Percentiles rank a stretch among this genome's conserved stretches.
Conservation (phyloP, 129 eudicot species). For the Tagetes patula region DNA sequence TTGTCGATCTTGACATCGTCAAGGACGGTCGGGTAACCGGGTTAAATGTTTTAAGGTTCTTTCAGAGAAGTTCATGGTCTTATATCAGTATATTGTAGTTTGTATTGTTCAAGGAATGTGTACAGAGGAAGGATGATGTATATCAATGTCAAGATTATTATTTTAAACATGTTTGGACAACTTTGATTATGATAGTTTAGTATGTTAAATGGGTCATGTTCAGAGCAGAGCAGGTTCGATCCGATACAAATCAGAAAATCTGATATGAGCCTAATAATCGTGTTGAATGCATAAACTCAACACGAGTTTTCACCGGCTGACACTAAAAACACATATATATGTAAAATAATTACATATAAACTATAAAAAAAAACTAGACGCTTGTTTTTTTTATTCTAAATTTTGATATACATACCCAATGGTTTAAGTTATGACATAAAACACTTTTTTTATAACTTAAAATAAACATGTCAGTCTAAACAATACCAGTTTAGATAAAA, state of each 20-base stretch:
- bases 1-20: conserved; percentile 28
- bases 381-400: neutral
- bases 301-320: too few species aligned
- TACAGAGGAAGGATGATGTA: neutral
- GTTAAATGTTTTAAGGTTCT: conserved; percentile 9
- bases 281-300: too few species aligned
- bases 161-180: neutral
- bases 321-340: neutral
- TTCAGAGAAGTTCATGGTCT: neutral
- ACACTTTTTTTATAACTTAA: too few species aligned
- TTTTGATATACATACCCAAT: neutral
- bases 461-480: too few species aligned
- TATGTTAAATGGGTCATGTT: neutral
- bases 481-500: too few species aligned
- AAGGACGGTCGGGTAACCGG: neutral
- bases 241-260: neutral
- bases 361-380: too few species aligned
- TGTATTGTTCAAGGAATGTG: conserved; percentile 2
- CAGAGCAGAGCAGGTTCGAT: neutral
- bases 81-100: conserved; percentile 7
- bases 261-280: neutral
- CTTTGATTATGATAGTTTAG: neutral
- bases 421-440: neutral
- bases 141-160: neutral
- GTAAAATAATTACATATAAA: too few species aligned